Base-by-base conservation (phyloP, 1,284 basidiomycete genomes). In the Takashimella koratensis region DNA sequence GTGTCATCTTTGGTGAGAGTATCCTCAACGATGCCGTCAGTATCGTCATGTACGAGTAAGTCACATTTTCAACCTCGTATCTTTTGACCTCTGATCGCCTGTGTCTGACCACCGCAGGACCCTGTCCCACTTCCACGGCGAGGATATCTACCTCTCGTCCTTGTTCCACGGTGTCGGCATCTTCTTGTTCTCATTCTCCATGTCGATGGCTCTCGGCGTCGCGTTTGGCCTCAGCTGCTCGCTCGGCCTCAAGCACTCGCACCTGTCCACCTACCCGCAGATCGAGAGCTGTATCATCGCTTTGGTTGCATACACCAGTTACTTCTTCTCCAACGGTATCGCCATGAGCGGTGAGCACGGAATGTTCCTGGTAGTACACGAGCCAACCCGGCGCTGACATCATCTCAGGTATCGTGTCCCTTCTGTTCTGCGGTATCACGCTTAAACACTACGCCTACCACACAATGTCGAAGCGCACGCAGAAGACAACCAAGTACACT, bases 1-100 rank as follows among this genome's bases (percentile, higher is more conserved):
- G 86, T 51, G 85, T 98, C 77, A 99, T 99, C 66, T 99, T 98
- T 71, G 96, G 96, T 27, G 95, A 98, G 77, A 90, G 87, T 73
- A 83, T 99, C 57, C 78, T 99, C 58, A 98, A 99, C 77, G 95
- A 99, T 81, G 95, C 95, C 24, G 95, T 99, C 65, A 93, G 91
- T 80, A 98, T 98, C 79, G 95, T 98, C 77, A 96, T 99, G 90
- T 98, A 98, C 77, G 95, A 99, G 90, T 95, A 71, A 81, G 90
- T 87, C 51, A n/a, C 13, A 16, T 36, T 36, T 16, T 36, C 30
- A 36, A 36, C 16, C 30, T 16, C 30, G 10, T 36, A 36, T 36
- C 30, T 36, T 8, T 36, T n/a, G n/a, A n/a, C n/a, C n/a, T 24
- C 6, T 20, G n/a, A 22, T 20, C 16, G 21, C 52, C n/a, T 56